Evolutionary conservation across 2,329 filamentous ascomycete species (phyloP), one percentile per base, ranked within the genome.

Genomic region (Sporothrix brunneoviolacea): DNA sequence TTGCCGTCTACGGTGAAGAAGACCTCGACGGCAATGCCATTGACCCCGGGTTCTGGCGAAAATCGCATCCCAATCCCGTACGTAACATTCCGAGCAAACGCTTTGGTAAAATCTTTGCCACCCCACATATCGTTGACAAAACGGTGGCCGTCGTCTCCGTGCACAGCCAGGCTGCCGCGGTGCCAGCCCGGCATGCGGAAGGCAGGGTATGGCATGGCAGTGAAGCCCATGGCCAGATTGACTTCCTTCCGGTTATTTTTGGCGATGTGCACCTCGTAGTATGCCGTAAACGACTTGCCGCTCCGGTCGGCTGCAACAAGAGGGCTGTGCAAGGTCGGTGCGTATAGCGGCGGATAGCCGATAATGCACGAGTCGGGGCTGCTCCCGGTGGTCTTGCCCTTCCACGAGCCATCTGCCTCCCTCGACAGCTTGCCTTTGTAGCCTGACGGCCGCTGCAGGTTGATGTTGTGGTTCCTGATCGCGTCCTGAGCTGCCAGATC

Each of bases 151-250:
- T 91, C 88, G 64, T 91, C 88, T 41, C 84, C 82, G 63, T 91
- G 88, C n/a, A 91, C 80, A 1, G 75, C 88, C 13, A 91, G 61
- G 55, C 80, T 84, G 16, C 79, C 87, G 30, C 87, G 77, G 62
- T 93, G 84, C 88, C 87, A 91, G 2, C 88, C 88, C 0, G 88
- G 88, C 53, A 91, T 75, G 8, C 88, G 77, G 70, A 88, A 91
- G 0, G 76, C 73, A 7, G 88, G 88, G 61, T 90, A 91, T 8
- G 88, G 88, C 42, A 84, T 77, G 1, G 86, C 86, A 0, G 77
- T 70, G 64, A 82, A 89, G 9, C 88, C 88, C 9, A 91, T 62
- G 0, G 82, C 84, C 1, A 91, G 69, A 35, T 67, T 69, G 46
- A 75, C 66, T 51, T 76, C 73, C 18, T 54, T 38, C 19, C 30